phyloP scores from a whole-genome alignment of 352 stramenopile genomes.

The Vaucheria bursata region DNA sequence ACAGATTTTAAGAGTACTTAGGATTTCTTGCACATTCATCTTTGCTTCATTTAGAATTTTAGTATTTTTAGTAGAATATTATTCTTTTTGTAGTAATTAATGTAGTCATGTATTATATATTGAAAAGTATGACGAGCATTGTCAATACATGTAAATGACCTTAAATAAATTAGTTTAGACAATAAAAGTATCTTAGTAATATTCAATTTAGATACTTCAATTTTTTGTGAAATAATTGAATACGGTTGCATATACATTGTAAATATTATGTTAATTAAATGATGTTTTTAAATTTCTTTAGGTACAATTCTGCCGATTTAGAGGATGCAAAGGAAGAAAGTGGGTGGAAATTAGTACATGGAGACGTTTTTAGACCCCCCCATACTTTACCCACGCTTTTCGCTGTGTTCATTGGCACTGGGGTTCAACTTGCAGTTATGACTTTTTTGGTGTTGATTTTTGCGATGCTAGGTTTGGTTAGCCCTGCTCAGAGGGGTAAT shows the following conservation, averaged over 20 bases:
- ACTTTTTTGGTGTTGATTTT: constrained; percentile 51
- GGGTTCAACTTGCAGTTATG: constrained; percentile 73
- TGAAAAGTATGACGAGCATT: no score
- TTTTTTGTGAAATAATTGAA: constrained; percentile 9
- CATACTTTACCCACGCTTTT: constrained; percentile 90
- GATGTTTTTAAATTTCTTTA: no score
- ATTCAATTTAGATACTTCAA: not conserved
- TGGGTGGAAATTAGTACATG: constrained; percentile 99
- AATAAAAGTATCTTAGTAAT: not conserved
- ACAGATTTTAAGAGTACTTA: no score
- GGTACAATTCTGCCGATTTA: constrained; percentile 68
- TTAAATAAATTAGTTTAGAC: constrained; percentile 1
- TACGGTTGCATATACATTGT: not conserved
- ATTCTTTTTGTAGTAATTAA: not conserved
- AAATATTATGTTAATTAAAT: constrained; percentile 10
- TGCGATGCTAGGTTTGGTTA: constrained; percentile 55
- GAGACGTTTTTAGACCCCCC: constrained; percentile 96
- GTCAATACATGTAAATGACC: no score
- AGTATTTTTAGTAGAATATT: constrained; percentile 7
- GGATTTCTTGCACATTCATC: constrained; percentile 14
- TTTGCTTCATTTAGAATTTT: constrained; percentile 11
- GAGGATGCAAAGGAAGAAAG: constrained; percentile 94
- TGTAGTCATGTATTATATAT: no score
- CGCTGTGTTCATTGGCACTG: constrained; percentile 46
- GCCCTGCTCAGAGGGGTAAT: constrained; percentile 81